phyloP scores from a whole-genome alignment of 495 filamentous ascomycete species.

The Penicillium dipodomyicola region DNA sequence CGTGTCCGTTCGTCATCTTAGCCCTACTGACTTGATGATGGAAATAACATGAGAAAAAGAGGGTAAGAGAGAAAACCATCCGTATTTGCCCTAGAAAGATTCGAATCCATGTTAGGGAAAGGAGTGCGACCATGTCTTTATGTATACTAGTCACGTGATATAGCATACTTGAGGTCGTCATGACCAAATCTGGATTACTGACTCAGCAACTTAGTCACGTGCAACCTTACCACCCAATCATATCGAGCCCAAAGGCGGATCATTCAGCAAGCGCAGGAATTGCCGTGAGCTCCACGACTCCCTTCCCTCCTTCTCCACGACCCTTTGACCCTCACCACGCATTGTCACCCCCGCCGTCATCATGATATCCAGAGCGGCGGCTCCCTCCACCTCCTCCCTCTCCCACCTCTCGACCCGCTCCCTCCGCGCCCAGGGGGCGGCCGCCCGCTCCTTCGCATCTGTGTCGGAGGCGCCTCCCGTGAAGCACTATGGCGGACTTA shows the following conservation, averaged over 20 bases:
- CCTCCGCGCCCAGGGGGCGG: conserved; percentile 51
- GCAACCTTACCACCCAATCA: conserved; percentile 35
- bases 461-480: conserved; percentile 80
- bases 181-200: conserved; percentile 11
- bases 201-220: conserved; percentile 34
- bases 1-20: not conserved
- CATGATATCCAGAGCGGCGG: conserved; percentile 53
- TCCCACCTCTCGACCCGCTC: conserved; percentile 55
- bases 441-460: conserved; percentile 73
- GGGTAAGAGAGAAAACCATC: not conserved
- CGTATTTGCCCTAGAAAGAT: not conserved
- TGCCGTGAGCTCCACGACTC: conserved; percentile 37
- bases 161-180: conserved; percentile 13
- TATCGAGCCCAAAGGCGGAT: conserved; percentile 41
- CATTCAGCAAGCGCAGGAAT: conserved; percentile 50
- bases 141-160: not conserved
- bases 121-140: not conserved
- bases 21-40: not conserved
- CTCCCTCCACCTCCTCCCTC: conserved; percentile 50
- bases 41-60: not conserved
- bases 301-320: conserved; percentile 30
- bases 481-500: conserved; percentile 75
- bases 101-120: not conserved
- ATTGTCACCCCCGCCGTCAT: conserved; percentile 39
- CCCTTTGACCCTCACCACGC: conserved; percentile 26